Base-by-base conservation (phyloP, 352 stramenopile species). In the Phytophthora melonis region DNA sequence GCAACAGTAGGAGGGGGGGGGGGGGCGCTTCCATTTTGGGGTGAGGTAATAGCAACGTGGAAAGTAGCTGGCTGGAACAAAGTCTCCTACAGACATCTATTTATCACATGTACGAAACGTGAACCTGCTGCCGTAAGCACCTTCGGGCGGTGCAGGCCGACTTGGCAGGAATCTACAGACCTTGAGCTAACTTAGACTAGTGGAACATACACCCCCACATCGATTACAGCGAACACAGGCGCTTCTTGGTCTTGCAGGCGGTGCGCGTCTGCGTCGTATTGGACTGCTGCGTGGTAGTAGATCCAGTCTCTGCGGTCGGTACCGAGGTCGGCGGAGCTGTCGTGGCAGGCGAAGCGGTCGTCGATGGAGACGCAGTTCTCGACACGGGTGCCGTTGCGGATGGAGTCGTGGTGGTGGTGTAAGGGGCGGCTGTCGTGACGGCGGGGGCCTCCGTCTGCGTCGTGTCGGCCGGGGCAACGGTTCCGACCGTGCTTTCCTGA, bases 211-310 rank as follows among this genome's bases (percentile, higher is more conserved):
- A 54, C 18, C 14, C 25, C 55, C 32, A 47, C 67, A 70, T 23
- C 16, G 32, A 63, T 62, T 71, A 74, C 45, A 75, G 47, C 13
- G 41, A 57, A n/a, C 68, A 68, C n/a, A 74, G 21, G 32, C 63
- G 59, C 45, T 56, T 81, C 55, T 58, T 80, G 41, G 60, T 59
- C 63, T 70, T 72, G 58, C 65, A 80, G 32, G 66, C 63, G 55
- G 32, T 69, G 27, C 56, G 63, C 8, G 30, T 18, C 27, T 56
- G 54, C 9, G n/a, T 62, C 23, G 47, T 19, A 16, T 30, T 57
- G 18, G 36, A 25, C 23, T 68, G 57, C 11, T 70, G 23, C 1
- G 57, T 64, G 2, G 50, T 52, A 11, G 18, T 34, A 34, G 30
- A 54, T 41, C n/a, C 57, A 58, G 54, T 58, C 56, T 58, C 50